These are phyloP conservation scores for Fusarium marasasianum DNA, from an alignment of 2,329 filamentous ascomycete genomes.

Conservation along the genomic window DNA sequence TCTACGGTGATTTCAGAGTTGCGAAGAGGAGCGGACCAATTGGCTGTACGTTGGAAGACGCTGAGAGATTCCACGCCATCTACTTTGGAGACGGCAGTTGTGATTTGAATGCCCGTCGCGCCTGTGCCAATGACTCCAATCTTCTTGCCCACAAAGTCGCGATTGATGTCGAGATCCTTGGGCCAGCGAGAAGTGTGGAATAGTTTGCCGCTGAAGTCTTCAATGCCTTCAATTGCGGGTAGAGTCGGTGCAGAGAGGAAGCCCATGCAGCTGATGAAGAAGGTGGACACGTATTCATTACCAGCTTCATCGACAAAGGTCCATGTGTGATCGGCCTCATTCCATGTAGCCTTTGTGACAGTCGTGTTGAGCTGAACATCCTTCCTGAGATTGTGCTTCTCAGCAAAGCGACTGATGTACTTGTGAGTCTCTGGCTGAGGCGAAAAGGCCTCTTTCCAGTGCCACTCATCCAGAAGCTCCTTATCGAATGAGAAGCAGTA, in stretches of 20 bases:
- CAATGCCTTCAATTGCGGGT: constrained; percentile 15
- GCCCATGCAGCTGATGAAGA: constrained; percentile 27
- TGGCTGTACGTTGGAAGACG: constrained; percentile 44
- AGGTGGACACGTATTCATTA: not conserved
- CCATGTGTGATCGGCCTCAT: not conserved
- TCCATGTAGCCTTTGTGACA: constrained; percentile 8
- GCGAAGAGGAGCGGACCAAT: constrained; percentile 38
- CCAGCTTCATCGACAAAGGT: constrained; percentile 7
- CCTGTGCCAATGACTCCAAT: constrained; percentile 30
- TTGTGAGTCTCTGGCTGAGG: constrained; percentile 49
- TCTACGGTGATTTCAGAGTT: constrained; percentile 24
- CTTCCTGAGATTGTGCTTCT: constrained; percentile 52
- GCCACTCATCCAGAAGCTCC: constrained; percentile 30
- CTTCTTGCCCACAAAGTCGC: constrained; percentile 15
- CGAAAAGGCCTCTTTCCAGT: constrained; percentile 51
- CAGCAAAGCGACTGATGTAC: constrained; percentile 56
- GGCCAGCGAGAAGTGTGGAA: constrained; percentile 34
- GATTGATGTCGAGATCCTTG: not conserved
- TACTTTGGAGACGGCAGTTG: constrained; percentile 24
- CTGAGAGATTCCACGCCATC: constrained; percentile 47
- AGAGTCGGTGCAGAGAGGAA: constrained; percentile 25
- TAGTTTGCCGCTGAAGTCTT: constrained; percentile 10
- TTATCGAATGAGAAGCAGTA: constrained; percentile 46
- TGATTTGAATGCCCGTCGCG: constrained; percentile 32
- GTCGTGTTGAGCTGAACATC: constrained; percentile 41